Evolutionary conservation across 805 yeast species (phyloP).

Genomic region (Ogataea naganishii): DNA sequence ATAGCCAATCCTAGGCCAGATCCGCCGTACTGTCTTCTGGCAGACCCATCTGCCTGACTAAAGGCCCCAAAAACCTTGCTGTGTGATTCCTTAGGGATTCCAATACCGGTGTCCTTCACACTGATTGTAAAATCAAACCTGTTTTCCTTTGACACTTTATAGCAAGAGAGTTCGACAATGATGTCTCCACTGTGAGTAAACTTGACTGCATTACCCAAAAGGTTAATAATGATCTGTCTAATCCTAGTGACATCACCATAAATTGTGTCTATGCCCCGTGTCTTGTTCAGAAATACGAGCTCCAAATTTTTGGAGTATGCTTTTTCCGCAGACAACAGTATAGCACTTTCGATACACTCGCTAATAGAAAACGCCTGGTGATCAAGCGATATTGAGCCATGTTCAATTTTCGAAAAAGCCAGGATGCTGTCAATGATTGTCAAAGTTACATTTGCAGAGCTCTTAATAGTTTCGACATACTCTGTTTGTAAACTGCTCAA

Average conservation of each 20-base stretch:
- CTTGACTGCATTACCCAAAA: slow-evolving; percentile 46
- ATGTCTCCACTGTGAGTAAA: slow-evolving; percentile 38
- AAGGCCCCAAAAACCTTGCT: slow-evolving; percentile 42
- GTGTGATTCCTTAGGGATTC: slow-evolving; percentile 36
- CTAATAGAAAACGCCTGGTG: slow-evolving; percentile 34
- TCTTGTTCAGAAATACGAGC: slow-evolving; percentile 33
- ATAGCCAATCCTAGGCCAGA: slow-evolving; percentile 74
- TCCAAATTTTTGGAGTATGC: slow-evolving; percentile 35
- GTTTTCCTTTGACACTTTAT: slow-evolving; percentile 22
- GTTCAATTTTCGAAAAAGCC: slow-evolving; percentile 47
- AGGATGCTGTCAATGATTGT: slow-evolving; percentile 46
- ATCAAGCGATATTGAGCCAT: slow-evolving; percentile 39
- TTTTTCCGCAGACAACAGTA: slow-evolving; percentile 40
- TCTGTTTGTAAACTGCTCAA: slow-evolving; percentile 34
- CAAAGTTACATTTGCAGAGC: slow-evolving; percentile 41
- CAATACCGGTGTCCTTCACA: slow-evolving; percentile 46
- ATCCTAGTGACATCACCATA: slow-evolving; percentile 42
- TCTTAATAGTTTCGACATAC: slow-evolving; percentile 43
- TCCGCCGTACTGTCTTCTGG: slow-evolving; percentile 43
- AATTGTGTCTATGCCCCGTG: slow-evolving; percentile 28
- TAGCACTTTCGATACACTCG: slow-evolving; percentile 37
- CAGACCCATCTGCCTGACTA: slow-evolving; percentile 48
- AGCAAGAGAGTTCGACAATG: slow-evolving; percentile 22
- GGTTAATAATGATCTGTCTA: slow-evolving; percentile 41
- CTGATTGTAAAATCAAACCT: slow-evolving; percentile 30